phyloP scores from a whole-genome alignment of 1,284 basidiomycete genomes.

The Cutaneotrichosporon sp. region DNA sequence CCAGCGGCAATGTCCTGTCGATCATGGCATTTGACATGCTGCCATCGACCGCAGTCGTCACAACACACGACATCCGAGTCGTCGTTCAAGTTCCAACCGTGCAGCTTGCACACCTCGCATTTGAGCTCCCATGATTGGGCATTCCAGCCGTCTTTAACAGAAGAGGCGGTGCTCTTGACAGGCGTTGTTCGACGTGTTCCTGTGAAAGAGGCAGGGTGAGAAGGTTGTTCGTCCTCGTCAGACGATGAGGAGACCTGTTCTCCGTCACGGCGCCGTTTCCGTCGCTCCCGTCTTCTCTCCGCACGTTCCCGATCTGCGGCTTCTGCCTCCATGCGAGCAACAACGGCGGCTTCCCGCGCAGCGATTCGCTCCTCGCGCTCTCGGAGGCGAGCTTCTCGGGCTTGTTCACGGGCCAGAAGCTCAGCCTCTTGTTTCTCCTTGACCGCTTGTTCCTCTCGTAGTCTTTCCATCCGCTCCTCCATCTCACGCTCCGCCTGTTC shows the following conservation, averaged over 20 bases:
- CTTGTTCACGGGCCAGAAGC: conserved; percentile 40
- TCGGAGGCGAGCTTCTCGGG: conserved; percentile 48
- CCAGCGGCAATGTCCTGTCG: conserved; percentile 34
- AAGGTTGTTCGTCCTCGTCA: conserved; percentile 11
- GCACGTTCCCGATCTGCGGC: conserved; percentile 26
- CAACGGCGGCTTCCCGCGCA: conserved; percentile 48
- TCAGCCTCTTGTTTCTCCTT: conserved; percentile 39
- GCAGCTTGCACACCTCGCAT: conserved; percentile 52
- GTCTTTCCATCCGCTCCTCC: conserved; percentile 50
- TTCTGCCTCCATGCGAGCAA: conserved; percentile 41
- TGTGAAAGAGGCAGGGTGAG: too few relatives aligned
- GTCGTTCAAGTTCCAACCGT: conserved; percentile 50
- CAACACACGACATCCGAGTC: conserved; percentile 52
- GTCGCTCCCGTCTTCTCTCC: conserved; percentile 40
- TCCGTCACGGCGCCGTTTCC: conserved; percentile 36
- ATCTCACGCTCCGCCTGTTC: conserved; percentile 47
- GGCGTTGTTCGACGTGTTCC: background rate
- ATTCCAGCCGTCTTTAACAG: background rate
- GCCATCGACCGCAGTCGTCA: conserved; percentile 54
- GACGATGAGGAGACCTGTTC: conserved; percentile 20
- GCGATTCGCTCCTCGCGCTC: conserved; percentile 48
- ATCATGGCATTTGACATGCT: conserved; percentile 48
- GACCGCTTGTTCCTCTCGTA: conserved; percentile 43
- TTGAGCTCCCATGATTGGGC: conserved; percentile 50
- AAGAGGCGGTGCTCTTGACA: background rate